Evolutionary conservation across 495 filamentous ascomycete genomes (phyloP).

Genomic region (Talaromyces thailandensis): DNA sequence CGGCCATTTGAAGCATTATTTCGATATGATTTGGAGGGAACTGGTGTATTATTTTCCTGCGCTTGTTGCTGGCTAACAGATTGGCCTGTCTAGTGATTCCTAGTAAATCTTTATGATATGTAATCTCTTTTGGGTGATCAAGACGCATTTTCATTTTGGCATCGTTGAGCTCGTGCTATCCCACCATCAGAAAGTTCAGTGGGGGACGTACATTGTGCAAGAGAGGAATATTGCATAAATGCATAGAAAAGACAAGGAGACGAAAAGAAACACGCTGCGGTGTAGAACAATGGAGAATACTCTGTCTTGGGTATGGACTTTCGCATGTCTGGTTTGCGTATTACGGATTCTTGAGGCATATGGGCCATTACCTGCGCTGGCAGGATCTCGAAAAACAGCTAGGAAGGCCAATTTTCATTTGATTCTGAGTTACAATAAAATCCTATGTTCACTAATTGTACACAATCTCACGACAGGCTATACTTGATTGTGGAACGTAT

Average conservation of each 20-base stretch:
- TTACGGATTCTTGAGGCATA: no score
- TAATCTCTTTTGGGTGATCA: slow-evolving; percentile 29
- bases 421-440: not conserved
- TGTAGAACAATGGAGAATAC: no score
- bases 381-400: no score
- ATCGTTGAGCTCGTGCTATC: slow-evolving; percentile 23
- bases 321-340: no score
- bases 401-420: not conserved
- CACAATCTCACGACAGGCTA: not conserved
- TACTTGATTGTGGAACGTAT: not conserved
- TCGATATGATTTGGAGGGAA: slow-evolving; percentile 15
- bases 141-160: slow-evolving; percentile 26
- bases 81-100: slow-evolving; percentile 21
- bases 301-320: no score
- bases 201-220: no score
- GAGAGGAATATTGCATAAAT: no score
- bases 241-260: no score
- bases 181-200: no score
- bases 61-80: not conserved
- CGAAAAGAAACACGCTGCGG: no score
- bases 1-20: slow-evolving; percentile 44
- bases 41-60: not conserved
- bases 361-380: no score
- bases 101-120: slow-evolving; percentile 38
- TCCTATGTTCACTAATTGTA: not conserved